phyloP scores from a whole-genome alignment of 2,329 filamentous ascomycete genomes.

The Colletotrichum tropicicola region DNA sequence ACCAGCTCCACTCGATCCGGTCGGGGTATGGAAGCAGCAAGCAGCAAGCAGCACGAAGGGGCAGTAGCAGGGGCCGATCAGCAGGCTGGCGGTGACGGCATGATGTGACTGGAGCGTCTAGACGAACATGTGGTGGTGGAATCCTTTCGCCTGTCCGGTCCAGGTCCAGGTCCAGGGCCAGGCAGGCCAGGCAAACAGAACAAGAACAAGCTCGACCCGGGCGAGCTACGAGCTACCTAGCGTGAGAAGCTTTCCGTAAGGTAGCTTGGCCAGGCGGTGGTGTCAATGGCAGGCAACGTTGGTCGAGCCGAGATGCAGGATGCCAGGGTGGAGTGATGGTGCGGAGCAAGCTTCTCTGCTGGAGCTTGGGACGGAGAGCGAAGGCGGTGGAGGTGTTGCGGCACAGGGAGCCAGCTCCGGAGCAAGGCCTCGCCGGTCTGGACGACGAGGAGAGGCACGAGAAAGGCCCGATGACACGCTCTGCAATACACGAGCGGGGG shows the following conservation, averaged over 20 bases:
- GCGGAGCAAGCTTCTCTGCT: neutral
- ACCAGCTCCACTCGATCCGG: slow-evolving; percentile 14
- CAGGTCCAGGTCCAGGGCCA: slow-evolving; percentile 1
- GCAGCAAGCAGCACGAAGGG: neutral
- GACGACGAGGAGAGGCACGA: slow-evolving; percentile 1
- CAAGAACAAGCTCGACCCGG: neutral
- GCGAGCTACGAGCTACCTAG: neutral
- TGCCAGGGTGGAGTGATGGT: neutral
- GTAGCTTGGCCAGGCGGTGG: neutral
- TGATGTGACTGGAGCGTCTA: slow-evolving; percentile 31
- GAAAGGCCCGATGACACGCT: slow-evolving; percentile 21
- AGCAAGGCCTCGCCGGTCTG: slow-evolving; percentile 4
- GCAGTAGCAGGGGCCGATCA: slow-evolving; percentile 17
- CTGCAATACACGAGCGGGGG: slow-evolving; percentile 18
- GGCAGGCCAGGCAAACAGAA: neutral
- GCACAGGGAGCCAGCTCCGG: slow-evolving; percentile 18
- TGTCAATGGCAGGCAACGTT: neutral
- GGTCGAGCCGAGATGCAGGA: slow-evolving; percentile 3
- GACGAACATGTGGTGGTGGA: slow-evolving; percentile 27
- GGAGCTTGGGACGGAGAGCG: neutral
- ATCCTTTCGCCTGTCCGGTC: slow-evolving; percentile 21
- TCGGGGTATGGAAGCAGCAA: neutral
- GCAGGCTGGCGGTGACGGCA: slow-evolving; percentile 12
- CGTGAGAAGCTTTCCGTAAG: neutral
- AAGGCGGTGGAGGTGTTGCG: neutral